A percentile compares a stretch with the other conserved stretches of the same genome.
phyloP scores from a whole-genome alignment of 2,329 filamentous ascomycete species.

The Exophiala spinifera region DNA sequence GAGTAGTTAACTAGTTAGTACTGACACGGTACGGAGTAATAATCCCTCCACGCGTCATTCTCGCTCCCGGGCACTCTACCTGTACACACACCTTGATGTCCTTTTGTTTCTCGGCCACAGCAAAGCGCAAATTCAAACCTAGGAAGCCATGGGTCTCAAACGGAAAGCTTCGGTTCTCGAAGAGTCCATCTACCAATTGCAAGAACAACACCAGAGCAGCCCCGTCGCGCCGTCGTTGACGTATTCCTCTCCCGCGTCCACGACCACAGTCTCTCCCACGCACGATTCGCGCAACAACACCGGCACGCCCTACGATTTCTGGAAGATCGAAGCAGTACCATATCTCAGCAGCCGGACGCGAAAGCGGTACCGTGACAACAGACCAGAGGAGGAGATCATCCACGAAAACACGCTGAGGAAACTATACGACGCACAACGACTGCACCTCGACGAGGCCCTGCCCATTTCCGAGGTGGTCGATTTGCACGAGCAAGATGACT shows the following conservation, averaged over 20 bases:
- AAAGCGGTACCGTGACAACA: conserved; percentile 57
- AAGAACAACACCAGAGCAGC: neutral
- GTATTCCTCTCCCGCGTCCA: conserved; percentile 13
- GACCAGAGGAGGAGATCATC: conserved; percentile 55
- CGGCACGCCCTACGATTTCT: conserved; percentile 2
- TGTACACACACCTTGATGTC: neutral
- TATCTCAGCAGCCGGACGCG: conserved; percentile 56
- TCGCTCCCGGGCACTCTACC: neutral
- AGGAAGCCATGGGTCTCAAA: conserved; percentile 26
- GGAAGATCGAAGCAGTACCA: conserved; percentile 9
- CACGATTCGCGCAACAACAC: neutral
- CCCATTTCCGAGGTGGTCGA: conserved; percentile 14
- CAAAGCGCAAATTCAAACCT: neutral
- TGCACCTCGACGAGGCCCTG: conserved; percentile 23
- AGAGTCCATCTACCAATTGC: conserved; percentile 2
- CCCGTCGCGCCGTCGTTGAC: conserved; percentile 6
- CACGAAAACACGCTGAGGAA: conserved; percentile 27
- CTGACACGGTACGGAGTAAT: too few species aligned
- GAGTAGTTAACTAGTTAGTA: conserved; percentile 14
- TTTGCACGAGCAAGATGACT: neutral
- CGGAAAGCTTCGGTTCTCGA: conserved; percentile 26
- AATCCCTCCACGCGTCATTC: conserved; percentile 12
- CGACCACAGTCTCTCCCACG: conserved; percentile 5
- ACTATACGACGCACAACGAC: conserved; percentile 26
- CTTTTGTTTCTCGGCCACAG: neutral